Evolutionary conservation across 106 monocot genomes (phyloP).

Genomic region (Dendrobium nobile): DNA sequence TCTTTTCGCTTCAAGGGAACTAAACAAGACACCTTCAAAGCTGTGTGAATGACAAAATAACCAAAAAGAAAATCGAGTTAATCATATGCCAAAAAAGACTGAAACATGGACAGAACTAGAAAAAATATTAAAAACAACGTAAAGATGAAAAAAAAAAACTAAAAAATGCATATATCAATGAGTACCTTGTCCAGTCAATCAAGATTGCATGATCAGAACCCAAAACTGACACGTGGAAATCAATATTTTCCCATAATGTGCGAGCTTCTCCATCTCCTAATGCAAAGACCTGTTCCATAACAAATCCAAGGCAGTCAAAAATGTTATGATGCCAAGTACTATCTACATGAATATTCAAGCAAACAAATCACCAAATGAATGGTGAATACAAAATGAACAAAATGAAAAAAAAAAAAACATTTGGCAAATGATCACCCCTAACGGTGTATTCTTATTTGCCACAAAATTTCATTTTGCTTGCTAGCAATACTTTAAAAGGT

Average conservation of each 20-base stretch:
- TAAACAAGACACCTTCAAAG: conserved; percentile 72
- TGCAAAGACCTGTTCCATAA: conserved; percentile 49
- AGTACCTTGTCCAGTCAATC: conserved; percentile 81
- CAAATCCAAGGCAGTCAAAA: background rate
- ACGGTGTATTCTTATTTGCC: background rate
- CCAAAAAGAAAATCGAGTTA: background rate
- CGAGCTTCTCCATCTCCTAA: conserved; percentile 44
- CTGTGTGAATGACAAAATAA: conserved; percentile 30
- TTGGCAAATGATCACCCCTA: background rate
- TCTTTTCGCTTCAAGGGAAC: conserved; percentile 68
- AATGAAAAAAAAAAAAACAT: background rate
- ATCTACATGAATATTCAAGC: background rate
- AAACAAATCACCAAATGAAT: background rate
- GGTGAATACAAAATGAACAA: background rate
- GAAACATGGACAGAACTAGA: background rate
- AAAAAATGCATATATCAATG: background rate
- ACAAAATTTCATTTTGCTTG: background rate
- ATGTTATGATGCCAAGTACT: background rate
- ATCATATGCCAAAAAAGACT: background rate
- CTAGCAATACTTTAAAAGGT: background rate
- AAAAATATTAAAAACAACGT: background rate
- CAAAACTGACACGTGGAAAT: conserved; percentile 37
- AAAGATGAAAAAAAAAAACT: background rate
- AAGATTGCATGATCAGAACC: conserved; percentile 9
- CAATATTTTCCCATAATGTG: conserved; percentile 40